Evolutionary conservation across 352 stramenopile species (phyloP).

Genomic region (Pythium phragmitis): DNA sequence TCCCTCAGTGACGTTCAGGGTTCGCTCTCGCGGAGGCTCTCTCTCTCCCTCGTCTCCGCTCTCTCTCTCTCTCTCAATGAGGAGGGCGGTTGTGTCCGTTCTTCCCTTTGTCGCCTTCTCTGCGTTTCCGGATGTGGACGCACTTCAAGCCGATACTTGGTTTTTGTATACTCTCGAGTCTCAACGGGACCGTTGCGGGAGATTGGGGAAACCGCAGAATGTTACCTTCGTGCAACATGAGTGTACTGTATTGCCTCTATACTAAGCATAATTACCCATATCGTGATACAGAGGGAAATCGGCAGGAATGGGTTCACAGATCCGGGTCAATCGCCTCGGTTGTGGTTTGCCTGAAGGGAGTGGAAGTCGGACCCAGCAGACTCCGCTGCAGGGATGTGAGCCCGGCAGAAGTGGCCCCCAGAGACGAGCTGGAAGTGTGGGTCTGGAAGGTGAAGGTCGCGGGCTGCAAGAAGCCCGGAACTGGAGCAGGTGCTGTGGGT

Average conservation of each 20-base stretch:
- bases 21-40: constrained; percentile 1
- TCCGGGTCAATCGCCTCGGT: constrained; percentile 53
- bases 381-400: constrained; percentile 28
- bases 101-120: constrained; percentile 9
- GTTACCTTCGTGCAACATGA: constrained; percentile 28
- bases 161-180: constrained; percentile 18
- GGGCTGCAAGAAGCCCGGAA: constrained; percentile 55
- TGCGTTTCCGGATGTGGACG: constrained; percentile 7
- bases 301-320: constrained; percentile 34
- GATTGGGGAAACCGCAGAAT: constrained; percentile 29
- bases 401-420: not conserved
- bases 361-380: constrained; percentile 8
- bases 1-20: not conserved
- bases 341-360: constrained; percentile 12
- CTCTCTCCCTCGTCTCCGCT: not conserved
- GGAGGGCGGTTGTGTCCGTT: too few relatives aligned
- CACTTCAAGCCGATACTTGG: constrained; percentile 27
- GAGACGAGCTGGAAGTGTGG: not conserved
- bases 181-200: constrained; percentile 6
- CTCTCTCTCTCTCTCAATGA: not conserved
- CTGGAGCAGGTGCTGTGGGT: constrained; percentile 13
- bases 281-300: constrained; percentile 11
- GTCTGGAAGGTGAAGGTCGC: constrained; percentile 67
- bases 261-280: constrained; percentile 20
- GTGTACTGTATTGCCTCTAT: constrained; percentile 11